Evolutionary conservation across 257 asterid genomes (phyloP), one percentile per base, ranked within the genome.

Genomic region (Plantago ovata): DNA sequence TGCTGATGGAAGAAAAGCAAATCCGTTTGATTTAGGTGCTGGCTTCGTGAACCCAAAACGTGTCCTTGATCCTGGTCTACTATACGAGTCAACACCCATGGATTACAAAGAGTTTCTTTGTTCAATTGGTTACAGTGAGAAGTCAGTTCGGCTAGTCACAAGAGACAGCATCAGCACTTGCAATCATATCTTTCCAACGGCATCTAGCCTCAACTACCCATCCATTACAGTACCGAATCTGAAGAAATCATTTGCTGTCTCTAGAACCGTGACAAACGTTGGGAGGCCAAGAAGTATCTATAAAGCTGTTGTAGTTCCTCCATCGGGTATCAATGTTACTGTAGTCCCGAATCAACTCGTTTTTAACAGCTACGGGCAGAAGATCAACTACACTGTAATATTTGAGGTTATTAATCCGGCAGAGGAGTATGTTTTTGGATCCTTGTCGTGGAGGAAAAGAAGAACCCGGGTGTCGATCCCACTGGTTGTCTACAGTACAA

Each of bases 81-180:
- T 87, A 43, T 91, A 91, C 36, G 94, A 87, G 47, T 80, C 95
- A 57, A 70, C 78, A 12, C 69, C 92, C 60, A 32, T 67, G 45
- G 95, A 91, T 59, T 91, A 87, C 75, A 80, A 65, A 64, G 75
- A 75, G 13, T 87, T 91, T 54, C 95, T 91, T 9, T 91, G 98
- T 61, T 81, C 98, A 38, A 69, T 85, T 16, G 98, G 98, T 59
- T 85, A 91, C 38, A 78, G 66, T 39, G 81, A 91, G 73, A 77
- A 73, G 62, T 68, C 87, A 14, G 72, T 91, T 70, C 84, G 64
- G 15, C 75, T 85, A 68, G 81, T 91, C 70, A 91, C 95, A 9
- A 55, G 87, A 71, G 95, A 91, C 77, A 83, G 80, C n/a, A n/a
- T n/a, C 75, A 83, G 84, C 75, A 85, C 85, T 10, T 91, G 98